phyloP scores from a whole-genome alignment of 2,329 filamentous ascomycete species.

The Penicillium griseofulvum region DNA sequence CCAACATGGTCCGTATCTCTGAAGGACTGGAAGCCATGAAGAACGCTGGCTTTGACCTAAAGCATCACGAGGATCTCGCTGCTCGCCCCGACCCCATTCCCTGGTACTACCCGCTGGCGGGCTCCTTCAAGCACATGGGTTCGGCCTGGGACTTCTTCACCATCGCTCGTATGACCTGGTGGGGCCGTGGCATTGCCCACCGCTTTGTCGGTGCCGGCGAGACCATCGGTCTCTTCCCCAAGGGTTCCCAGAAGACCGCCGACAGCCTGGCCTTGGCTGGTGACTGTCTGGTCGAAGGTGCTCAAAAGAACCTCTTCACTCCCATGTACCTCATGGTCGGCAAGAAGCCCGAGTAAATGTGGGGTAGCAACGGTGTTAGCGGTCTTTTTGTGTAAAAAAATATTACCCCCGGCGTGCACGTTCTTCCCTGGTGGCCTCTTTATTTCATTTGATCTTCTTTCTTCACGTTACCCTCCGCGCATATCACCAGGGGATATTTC shows the following conservation, averaged over 20 bases:
- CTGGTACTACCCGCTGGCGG: constrained; percentile 92
- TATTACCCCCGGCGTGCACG: constrained; percentile 13
- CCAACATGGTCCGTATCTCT: constrained; percentile 88
- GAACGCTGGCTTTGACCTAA: constrained; percentile 78
- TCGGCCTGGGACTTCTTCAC: constrained; percentile 77
- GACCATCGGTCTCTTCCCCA: constrained; percentile 69
- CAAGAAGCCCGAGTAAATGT: constrained; percentile 65
- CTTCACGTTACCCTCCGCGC: constrained; percentile 8
- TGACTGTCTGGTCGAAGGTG: constrained; percentile 84
- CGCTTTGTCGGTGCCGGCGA: constrained; percentile 75
- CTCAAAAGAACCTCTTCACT: constrained; percentile 86
- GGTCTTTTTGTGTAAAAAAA: constrained; percentile 6
- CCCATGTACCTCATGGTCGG: constrained; percentile 98
- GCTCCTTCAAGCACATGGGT: constrained; percentile 79
- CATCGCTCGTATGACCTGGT: constrained; percentile 83
- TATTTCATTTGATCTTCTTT: constrained; percentile 6
- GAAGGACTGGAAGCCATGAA: constrained; percentile 82
- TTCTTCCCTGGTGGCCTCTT: constrained; percentile 13
- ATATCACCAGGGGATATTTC: constrained; percentile 3
- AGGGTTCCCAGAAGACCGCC: constrained; percentile 90
- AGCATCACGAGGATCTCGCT: constrained; percentile 83
- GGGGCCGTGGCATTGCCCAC: constrained; percentile 73
- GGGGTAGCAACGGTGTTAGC: neutral
- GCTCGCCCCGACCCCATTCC: constrained; percentile 70
- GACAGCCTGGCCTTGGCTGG: constrained; percentile 79